These are phyloP conservation scores for Paraleonurus japonicus DNA, from an alignment of 257 asterid species.

Conservation along the genomic window DNA sequence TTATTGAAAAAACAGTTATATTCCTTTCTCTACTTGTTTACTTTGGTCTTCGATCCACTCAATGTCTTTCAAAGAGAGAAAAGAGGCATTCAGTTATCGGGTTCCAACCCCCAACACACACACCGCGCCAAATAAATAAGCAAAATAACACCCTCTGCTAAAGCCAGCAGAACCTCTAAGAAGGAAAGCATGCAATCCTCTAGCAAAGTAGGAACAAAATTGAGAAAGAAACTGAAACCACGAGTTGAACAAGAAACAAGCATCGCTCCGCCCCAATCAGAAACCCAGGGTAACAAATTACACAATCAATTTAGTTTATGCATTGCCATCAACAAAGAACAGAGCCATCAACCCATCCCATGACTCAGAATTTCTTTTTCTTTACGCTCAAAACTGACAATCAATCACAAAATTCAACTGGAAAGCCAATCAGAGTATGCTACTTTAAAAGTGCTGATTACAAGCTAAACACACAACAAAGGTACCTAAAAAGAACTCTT, in stretches of 20 bases:
- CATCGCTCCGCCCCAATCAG: not conserved
- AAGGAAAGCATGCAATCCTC: not conserved
- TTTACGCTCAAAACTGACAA: not conserved
- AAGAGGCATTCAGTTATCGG: not conserved
- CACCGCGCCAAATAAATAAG: not conserved
- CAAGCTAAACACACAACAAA: constrained; percentile 4
- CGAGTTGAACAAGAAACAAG: not conserved
- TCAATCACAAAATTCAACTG: not conserved
- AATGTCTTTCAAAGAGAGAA: constrained; percentile 6
- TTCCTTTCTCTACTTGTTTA: not conserved
- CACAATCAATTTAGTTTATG: constrained; percentile 5
- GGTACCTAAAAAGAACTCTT: not conserved
- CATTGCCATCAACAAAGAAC: constrained; percentile 1
- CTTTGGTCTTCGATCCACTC: not conserved
- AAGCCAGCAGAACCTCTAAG: not conserved
- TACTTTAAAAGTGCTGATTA: not conserved
- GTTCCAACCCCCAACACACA: not conserved
- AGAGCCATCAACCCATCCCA: not conserved
- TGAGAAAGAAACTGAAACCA: not conserved
- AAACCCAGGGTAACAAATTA: not conserved
- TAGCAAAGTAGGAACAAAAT: constrained; percentile 10
- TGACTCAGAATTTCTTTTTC: not conserved
- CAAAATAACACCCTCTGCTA: not conserved
- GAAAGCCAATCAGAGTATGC: constrained; percentile 17
- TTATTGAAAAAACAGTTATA: not conserved